Base-by-base conservation (phyloP, 2,329 filamentous ascomycete genomes). In the Epichloe typhina region DNA sequence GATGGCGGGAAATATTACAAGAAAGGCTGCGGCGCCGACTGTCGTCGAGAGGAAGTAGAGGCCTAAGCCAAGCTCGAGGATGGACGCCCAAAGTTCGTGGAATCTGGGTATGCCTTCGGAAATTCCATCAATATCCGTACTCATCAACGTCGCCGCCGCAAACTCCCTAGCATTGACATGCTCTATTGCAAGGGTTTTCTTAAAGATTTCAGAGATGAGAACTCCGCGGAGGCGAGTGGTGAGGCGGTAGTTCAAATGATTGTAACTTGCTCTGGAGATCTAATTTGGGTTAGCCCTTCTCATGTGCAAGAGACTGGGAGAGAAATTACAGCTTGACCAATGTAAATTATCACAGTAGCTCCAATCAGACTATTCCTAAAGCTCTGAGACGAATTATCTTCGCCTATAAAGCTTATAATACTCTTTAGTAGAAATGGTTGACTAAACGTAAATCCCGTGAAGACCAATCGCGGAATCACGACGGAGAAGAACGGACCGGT, bases 1-100 rank as follows among this genome's bases (percentile, higher is more conserved):
- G n/a, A 82, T 87, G 53, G 83, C 81, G 2, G 86, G 86, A 52
- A 89, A 89, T 83, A 76, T 77, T 6, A 53, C 48, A 7, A 56
- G 49, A 21, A 56, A 50, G 15, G 46, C 44, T 23, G 54, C 50
- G 3, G 17, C 41, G 7, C 52, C 52, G 13, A 54, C 46, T 15
- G 47, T 21, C 4, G 42, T 47, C 4, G 46, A 38, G 13, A 57
- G 38, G 7, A 57, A 21, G 35, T 54, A 57, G 4, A 51, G 50
- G 21, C 50, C 56, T 5, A 56, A 19, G 5, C n/a, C 54, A 21
- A 56, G 38, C 43, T 57, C 52, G 37, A 69, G 53, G 1, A 62
- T 23, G 36, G 58, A 58, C 1, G 66, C 63, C 66, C 67, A 69
- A 5, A 63, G 52, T 19, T 66, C 64, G 53, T 66, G 59, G 9